phyloP scores from a whole-genome alignment of 306 rosid species.

The Carpinus fangiana region DNA sequence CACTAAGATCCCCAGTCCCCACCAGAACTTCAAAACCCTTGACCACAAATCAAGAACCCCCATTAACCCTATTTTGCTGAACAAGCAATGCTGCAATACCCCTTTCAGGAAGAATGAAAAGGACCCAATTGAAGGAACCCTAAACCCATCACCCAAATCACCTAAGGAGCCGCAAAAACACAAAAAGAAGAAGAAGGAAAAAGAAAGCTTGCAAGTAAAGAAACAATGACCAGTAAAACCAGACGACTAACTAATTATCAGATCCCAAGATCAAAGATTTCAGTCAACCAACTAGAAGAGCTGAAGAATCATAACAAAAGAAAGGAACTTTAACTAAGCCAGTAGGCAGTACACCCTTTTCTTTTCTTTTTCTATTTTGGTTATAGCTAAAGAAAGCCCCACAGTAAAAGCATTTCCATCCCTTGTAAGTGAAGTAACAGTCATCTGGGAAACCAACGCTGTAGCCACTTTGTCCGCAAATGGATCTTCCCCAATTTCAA shows the following conservation, averaged over 20 bases:
- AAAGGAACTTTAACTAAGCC: background rate
- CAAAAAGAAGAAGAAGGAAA: conserved; percentile 3
- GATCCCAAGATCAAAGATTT: conserved; percentile 7
- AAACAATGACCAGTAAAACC: background rate
- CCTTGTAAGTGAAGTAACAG: conserved; percentile 29
- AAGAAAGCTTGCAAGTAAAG: background rate
- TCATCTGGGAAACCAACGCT: conserved; percentile 36
- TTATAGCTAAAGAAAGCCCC: background rate
- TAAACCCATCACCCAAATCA: conserved; percentile 16
- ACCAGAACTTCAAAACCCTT: conserved; percentile 42
- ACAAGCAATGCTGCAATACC: background rate
- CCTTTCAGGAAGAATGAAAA: background rate
- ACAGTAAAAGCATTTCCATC: background rate
- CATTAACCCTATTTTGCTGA: conserved; percentile 24
- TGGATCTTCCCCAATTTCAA: conserved; percentile 35
- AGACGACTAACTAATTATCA: background rate
- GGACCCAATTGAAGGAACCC: conserved; percentile 9
- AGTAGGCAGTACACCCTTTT: background rate
- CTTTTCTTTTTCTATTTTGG: background rate
- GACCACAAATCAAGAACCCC: conserved; percentile 38
- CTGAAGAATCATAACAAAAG: background rate
- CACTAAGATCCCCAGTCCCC: conserved; percentile 51
- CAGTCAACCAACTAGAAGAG: background rate
- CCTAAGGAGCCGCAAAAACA: background rate
- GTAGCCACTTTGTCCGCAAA: conserved; percentile 33